phyloP scores from a whole-genome alignment of 2,329 filamentous ascomycete genomes.

The Elsinoe fawcettii region DNA sequence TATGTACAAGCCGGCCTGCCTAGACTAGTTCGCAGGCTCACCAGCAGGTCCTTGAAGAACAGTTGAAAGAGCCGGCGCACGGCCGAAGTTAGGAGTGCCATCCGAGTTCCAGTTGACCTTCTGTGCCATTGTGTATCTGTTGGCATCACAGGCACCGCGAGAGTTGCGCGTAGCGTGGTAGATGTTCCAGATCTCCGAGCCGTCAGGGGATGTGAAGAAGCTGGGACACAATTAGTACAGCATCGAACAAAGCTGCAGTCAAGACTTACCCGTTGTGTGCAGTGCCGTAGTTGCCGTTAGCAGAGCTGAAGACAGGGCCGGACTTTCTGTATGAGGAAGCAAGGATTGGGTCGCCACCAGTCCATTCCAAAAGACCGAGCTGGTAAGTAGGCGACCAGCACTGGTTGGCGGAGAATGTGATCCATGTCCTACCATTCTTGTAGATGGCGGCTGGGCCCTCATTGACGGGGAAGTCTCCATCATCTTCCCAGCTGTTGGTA shows the following conservation, averaged over 20 bases:
- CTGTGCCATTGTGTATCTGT: constrained; percentile 48
- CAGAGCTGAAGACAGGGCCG: constrained; percentile 45
- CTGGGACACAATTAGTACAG: constrained; percentile 23
- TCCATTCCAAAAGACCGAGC: constrained; percentile 48
- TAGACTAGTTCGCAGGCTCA: constrained; percentile 21
- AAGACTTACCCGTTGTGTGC: constrained; percentile 43
- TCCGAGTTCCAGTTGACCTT: constrained; percentile 44
- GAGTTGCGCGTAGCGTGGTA: constrained; percentile 48
- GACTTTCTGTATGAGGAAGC: constrained; percentile 45
- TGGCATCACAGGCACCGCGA: constrained; percentile 46
- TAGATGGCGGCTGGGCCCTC: constrained; percentile 50
- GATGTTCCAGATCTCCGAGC: constrained; percentile 47
- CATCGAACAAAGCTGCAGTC: background rate
- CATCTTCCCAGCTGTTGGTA: constrained; percentile 44
- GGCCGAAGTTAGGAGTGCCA: constrained; percentile 47
- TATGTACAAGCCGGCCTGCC: background rate
- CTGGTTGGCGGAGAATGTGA: constrained; percentile 49
- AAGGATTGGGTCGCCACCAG: constrained; percentile 43
- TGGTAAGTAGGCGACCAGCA: constrained; percentile 51
- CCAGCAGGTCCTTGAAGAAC: constrained; percentile 31
- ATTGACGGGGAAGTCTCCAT: constrained; percentile 43
- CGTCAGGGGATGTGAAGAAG: constrained; percentile 52
- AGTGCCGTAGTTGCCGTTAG: constrained; percentile 51
- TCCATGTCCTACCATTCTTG: constrained; percentile 44
- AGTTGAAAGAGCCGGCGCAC: constrained; percentile 27